These are phyloP conservation scores for Pichia sp. DNA, from an alignment of 1,139 yeast genomes.

Conservation along the genomic window DNA sequence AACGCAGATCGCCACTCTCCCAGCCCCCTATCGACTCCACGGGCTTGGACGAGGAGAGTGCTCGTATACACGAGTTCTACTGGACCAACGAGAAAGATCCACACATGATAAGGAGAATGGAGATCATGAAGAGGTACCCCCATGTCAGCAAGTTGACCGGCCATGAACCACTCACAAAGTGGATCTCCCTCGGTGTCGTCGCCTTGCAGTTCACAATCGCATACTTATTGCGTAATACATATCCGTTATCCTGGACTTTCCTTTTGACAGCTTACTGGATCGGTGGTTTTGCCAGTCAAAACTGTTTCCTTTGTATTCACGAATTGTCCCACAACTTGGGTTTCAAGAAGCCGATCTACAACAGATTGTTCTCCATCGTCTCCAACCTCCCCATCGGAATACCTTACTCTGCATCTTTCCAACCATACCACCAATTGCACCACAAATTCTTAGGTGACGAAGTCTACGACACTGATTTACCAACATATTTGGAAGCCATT, in stretches of 20 bases:
- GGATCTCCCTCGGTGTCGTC: constrained; percentile 65
- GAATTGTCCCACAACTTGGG: constrained; percentile 84
- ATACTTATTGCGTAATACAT: constrained; percentile 53
- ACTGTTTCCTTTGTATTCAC: constrained; percentile 83
- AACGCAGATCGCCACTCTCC: background rate
- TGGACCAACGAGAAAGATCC: constrained; percentile 88
- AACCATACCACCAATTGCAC: constrained; percentile 89
- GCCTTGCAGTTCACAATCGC: constrained; percentile 63
- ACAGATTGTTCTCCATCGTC: constrained; percentile 73
- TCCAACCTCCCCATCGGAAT: constrained; percentile 86
- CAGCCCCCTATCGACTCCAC: background rate
- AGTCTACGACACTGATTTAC: constrained; percentile 81
- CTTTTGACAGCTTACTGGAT: constrained; percentile 65
- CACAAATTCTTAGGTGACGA: constrained; percentile 92
- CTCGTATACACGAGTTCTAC: constrained; percentile 55
- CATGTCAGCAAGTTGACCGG: constrained; percentile 81
- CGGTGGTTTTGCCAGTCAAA: constrained; percentile 87
- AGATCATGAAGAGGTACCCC: constrained; percentile 73
- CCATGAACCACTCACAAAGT: constrained; percentile 83
- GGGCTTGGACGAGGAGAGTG: background rate
- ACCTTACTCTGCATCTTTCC: constrained; percentile 89
- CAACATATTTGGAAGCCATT: constrained; percentile 74
- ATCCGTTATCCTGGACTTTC: constrained; percentile 55
- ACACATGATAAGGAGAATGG: constrained; percentile 71
- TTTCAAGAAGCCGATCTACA: constrained; percentile 76